Evolutionary conservation across 1,139 yeast species (phyloP).

Genomic region (Zygosaccharomyces sapae): DNA sequence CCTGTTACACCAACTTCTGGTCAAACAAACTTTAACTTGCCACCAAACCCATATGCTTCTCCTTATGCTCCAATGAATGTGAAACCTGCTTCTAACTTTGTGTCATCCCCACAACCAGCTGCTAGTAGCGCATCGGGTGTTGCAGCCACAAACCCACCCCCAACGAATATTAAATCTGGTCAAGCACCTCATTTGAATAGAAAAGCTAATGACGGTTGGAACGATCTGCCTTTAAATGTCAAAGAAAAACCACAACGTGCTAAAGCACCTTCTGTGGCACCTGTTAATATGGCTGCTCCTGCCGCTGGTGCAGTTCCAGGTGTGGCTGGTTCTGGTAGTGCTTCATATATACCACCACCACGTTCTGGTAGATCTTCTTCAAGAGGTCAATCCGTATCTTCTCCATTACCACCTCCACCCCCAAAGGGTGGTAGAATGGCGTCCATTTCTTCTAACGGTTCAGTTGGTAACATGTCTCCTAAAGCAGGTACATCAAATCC

Average conservation of each 20-base stretch:
- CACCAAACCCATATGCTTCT: constrained; percentile 38
- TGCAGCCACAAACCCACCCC: constrained; percentile 12
- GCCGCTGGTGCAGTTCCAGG: constrained; percentile 15
- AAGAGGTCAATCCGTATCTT: constrained; percentile 17
- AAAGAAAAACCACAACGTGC: constrained; percentile 50
- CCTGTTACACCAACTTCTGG: constrained; percentile 12
- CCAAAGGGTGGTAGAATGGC: constrained; percentile 12
- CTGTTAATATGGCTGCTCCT: constrained; percentile 19
- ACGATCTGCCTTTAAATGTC: constrained; percentile 77
- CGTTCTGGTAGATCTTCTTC: constrained; percentile 20
- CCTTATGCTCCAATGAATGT: constrained; percentile 17
- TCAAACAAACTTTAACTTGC: constrained; percentile 22
- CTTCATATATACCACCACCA: constrained; percentile 22
- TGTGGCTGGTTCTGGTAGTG: constrained; percentile 6
- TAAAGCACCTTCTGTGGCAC: constrained; percentile 35
- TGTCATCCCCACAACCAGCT: constrained; percentile 13
- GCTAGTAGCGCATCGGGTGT: constrained; percentile 5
- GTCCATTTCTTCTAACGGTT: constrained; percentile 14
- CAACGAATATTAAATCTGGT: constrained; percentile 29
- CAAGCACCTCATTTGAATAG: constrained; percentile 40
- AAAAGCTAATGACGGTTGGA: constrained; percentile 85
- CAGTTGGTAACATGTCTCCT: constrained; percentile 13
- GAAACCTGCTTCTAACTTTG: constrained; percentile 16
- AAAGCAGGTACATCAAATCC: constrained; percentile 4
- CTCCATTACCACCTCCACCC: constrained; percentile 18